Evolutionary conservation across 306 rosid species (phyloP).

Genomic region (Inga leiocalycina): DNA sequence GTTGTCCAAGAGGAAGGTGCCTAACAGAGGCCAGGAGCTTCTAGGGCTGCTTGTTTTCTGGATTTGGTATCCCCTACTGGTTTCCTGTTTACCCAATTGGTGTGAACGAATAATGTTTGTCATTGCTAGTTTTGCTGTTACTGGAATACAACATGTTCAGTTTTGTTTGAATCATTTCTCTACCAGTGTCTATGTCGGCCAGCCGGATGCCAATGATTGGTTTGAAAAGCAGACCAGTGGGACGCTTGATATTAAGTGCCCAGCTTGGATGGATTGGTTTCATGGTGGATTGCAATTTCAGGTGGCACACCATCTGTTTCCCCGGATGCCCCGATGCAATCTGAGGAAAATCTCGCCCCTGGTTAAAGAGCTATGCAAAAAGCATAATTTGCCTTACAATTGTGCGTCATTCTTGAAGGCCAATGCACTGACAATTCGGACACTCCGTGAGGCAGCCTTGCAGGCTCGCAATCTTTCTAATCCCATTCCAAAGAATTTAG

Average conservation of each 20-base stretch:
- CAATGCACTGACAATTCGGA: conserved; percentile 43
- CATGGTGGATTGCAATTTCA: conserved; percentile 71
- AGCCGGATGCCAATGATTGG: conserved; percentile 54
- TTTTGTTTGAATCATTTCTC: conserved; percentile 71
- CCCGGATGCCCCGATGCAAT: conserved; percentile 49
- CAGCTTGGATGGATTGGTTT: conserved; percentile 75
- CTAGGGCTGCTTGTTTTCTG: conserved; percentile 57
- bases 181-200: conserved; percentile 52
- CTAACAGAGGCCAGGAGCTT: conserved; percentile 42
- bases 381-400: conserved; percentile 54
- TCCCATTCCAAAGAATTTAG: conserved; percentile 51
- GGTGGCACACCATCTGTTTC: conserved; percentile 66
- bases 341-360: conserved; percentile 56
- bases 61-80: conserved; percentile 64
- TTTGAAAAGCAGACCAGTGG: conserved; percentile 60
- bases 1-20: conserved; percentile 44
- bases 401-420: conserved; percentile 55
- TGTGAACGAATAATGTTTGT: conserved; percentile 54
- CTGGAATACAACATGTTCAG: conserved; percentile 64
- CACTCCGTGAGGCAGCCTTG: conserved; percentile 52
- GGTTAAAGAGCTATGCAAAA: conserved; percentile 55
- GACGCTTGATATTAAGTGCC: conserved; percentile 43
- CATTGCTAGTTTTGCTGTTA: conserved; percentile 49
- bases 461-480: conserved; percentile 57
- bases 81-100: conserved; percentile 52